Percentiles rank a stretch among this genome's conserved stretches.
These are phyloP conservation scores for Amaranthus tricolor DNA, from an alignment of 179 eudicot genomes.

Conservation along the genomic window DNA sequence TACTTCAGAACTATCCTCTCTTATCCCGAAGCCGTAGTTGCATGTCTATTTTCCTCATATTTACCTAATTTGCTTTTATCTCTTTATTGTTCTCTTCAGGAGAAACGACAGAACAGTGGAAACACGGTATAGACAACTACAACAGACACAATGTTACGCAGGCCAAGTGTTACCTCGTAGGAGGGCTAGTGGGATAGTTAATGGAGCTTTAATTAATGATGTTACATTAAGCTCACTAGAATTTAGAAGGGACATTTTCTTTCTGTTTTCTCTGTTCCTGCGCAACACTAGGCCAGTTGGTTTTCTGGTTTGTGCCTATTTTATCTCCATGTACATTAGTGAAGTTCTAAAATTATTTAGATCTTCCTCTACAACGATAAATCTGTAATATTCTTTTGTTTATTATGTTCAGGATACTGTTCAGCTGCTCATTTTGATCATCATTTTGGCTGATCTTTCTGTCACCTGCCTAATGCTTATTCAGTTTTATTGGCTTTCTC, in stretches of 20 bases:
- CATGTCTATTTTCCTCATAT: not conserved
- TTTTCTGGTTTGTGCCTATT: conserved; percentile 46
- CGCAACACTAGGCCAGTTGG: conserved; percentile 80
- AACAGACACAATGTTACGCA: conserved; percentile 39
- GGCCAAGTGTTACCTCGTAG: conserved; percentile 46
- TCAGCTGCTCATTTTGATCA: conserved; percentile 66
- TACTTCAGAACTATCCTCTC: not conserved
- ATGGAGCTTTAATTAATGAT: conserved; percentile 65
- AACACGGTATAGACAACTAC: conserved; percentile 38
- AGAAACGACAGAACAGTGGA: conserved; percentile 32
- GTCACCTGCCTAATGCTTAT: conserved; percentile 68
- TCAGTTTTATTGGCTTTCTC: conserved; percentile 77
- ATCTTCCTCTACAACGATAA: not conserved
- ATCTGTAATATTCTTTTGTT: conserved; percentile 13
- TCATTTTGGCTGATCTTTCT: conserved; percentile 75
- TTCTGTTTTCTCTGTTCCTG: conserved; percentile 65
- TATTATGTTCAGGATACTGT: conserved; percentile 62
- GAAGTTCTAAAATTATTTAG: not conserved
- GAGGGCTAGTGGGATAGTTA: conserved; percentile 59
- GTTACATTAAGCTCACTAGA: conserved; percentile 61
- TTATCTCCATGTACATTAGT: conserved; percentile 1
- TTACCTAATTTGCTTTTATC: not conserved
- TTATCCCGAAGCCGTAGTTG: not conserved
- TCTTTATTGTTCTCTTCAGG: conserved; percentile 33
- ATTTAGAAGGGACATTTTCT: conserved; percentile 52